Evolutionary conservation across 805 yeast genomes (phyloP).

Genomic region (Kazachstania martiniae): DNA sequence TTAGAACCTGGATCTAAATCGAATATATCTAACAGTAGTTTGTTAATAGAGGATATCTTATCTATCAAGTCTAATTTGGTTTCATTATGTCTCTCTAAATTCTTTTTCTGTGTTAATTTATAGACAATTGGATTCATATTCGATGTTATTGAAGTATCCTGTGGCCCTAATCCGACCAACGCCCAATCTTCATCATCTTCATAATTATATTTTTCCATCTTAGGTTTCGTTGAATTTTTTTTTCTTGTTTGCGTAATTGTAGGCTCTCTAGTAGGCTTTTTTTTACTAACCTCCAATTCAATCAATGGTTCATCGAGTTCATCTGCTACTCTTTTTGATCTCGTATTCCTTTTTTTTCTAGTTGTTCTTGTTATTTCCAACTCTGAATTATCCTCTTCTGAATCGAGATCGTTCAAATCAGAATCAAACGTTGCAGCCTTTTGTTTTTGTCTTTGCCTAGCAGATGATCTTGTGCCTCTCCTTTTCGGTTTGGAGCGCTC

Average conservation of each 20-base stretch:
- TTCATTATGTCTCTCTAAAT: constrained; percentile 22
- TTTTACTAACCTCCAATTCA: not conserved
- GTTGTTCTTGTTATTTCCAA: constrained; percentile 4
- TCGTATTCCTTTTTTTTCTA: constrained; percentile 7
- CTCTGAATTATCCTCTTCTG: constrained; percentile 13
- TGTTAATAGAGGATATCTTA: constrained; percentile 17
- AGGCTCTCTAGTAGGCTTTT: constrained; percentile 7
- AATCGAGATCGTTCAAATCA: constrained; percentile 22
- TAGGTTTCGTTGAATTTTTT: constrained; percentile 3
- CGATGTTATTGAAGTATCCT: constrained; percentile 15
- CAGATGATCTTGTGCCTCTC: constrained; percentile 8
- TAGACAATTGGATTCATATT: constrained; percentile 15
- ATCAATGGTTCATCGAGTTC: constrained; percentile 8
- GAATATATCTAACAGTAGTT: constrained; percentile 10
- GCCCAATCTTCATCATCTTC: constrained; percentile 27
- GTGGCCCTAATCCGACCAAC: constrained; percentile 26
- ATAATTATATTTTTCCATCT: constrained; percentile 14
- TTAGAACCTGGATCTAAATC: constrained; percentile 1
- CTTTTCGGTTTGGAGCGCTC: constrained; percentile 10
- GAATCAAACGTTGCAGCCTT: constrained; percentile 21
- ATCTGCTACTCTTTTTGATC: constrained; percentile 3
- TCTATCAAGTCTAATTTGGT: constrained; percentile 18
- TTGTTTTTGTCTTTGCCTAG: constrained; percentile 8
- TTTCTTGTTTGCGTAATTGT: constrained; percentile 6
- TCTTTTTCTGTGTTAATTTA: constrained; percentile 21